phyloP scores from a whole-genome alignment of 345 rosid species.

The Hirschfeldia incana region DNA sequence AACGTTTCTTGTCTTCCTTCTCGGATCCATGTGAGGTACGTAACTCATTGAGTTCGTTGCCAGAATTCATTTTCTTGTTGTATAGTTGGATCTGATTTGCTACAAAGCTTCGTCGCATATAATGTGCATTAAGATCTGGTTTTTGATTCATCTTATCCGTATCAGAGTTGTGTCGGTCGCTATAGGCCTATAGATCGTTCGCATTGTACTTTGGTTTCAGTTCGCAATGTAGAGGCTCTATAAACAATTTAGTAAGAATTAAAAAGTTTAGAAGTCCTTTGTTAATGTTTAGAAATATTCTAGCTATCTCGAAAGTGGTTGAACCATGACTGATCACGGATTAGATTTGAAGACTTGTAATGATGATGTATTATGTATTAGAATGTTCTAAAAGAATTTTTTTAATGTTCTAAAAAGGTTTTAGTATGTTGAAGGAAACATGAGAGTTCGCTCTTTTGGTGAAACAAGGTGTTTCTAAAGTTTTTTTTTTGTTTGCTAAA shows the following conservation, averaged over 20 bases:
- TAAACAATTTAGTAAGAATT: no score
- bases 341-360: background rate
- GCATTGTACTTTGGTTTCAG: conserved; percentile 23
- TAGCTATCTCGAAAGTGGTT: conserved; percentile 20
- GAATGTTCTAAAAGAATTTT: background rate
- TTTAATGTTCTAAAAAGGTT: background rate
- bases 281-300: background rate
- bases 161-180: background rate
- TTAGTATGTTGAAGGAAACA: background rate
- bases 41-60: background rate
- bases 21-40: conserved; percentile 36
- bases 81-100: conserved; percentile 12
- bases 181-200: conserved; percentile 1
- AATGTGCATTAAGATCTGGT: conserved; percentile 7
- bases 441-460: background rate
- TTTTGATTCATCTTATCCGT: conserved; percentile 11
- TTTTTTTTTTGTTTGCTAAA: conserved; percentile 16
- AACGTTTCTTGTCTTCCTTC: conserved; percentile 17
- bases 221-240: background rate
- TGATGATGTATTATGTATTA: background rate
- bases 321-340: background rate
- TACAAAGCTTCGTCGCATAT: background rate
- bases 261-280: no score
- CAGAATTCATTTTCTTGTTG: conserved; percentile 4
- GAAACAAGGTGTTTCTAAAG: conserved; percentile 10